These are phyloP conservation scores for Lojkania enalia DNA, from an alignment of 2,329 filamentous ascomycete species.

Conservation along the genomic window DNA sequence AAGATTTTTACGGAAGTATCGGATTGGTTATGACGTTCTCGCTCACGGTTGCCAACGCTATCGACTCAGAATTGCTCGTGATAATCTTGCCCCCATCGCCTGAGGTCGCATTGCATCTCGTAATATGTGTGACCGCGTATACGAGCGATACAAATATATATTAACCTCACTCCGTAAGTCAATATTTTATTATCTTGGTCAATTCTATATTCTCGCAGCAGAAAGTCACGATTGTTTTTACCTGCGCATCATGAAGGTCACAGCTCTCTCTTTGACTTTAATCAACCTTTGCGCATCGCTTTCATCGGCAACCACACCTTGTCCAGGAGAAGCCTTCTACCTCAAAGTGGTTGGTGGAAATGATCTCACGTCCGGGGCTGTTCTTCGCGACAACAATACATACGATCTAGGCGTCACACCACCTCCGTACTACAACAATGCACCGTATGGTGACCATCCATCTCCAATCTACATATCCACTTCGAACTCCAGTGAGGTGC, in stretches of 20 bases:
- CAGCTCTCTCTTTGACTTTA: neutral
- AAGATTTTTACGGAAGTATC: no score
- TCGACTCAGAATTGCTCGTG: no score
- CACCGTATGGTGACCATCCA: conserved; percentile 1
- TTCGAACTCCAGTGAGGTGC: neutral
- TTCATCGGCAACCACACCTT: neutral
- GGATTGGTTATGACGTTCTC: no score
- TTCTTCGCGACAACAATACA: conserved; percentile 9
- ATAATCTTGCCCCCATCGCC: no score
- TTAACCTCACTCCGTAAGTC: no score
- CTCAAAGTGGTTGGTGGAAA: conserved; percentile 2
- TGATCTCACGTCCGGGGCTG: neutral
- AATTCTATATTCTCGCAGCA: no score
- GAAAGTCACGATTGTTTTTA: no score
- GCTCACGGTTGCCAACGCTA: no score
- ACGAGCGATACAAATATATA: no score
- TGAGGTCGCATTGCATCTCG: no score
- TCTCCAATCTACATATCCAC: neutral
- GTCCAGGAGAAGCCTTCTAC: conserved; percentile 4
- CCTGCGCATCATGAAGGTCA: neutral
- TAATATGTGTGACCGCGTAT: no score
- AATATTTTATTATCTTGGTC: no score
- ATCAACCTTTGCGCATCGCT: neutral
- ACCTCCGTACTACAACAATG: conserved; percentile 1
- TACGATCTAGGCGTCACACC: conserved; percentile 7